Evolutionary conservation across 495 filamentous ascomycete genomes (phyloP), one percentile per base, ranked within the genome.

Genomic region (Achaetomiella virescens): DNA sequence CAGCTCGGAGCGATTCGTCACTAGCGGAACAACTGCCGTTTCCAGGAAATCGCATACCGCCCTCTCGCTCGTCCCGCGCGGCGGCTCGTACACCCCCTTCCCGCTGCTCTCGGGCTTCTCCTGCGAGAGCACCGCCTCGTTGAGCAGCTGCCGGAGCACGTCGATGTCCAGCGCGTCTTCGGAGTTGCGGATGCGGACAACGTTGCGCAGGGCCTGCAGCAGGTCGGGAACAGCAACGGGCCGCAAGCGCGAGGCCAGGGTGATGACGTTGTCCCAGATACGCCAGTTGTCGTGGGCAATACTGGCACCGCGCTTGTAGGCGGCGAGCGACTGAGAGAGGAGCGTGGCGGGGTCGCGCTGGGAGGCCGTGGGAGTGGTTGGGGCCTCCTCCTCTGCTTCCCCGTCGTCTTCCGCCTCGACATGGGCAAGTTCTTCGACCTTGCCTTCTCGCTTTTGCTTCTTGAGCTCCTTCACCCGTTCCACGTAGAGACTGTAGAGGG

Each of bases 221-320:
- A 95, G 75, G 38, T 96, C 89, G 1, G 75, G 68, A 66, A 87
- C 87, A 0, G 88, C 80, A 0, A 87, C 85, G 0, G 91, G 91
- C 0, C 78, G 77, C 15, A 91, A 75, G 9, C 89, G 86, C 5
- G 88, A 82, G 0, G 88, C 86, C 37, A 99, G 85, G 2, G 87
- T 89, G 45, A 97, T 79, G 14, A 96, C 81, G 64, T 99, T 99
- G 58, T 95, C 89, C 91, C 91, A 97, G 59, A 99, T 96, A 55
- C 89, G 82, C 78, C 83, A 87, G 71, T 90, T 88, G 55, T 87
- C 84, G 67, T 87, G 78, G 33, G 93, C 91, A 21, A 93, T 80
- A 14, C 78, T 74, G 2, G 89, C 89, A 35, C 91, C 93, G 50
- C 85, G 83, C 62, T 91, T 91, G 64, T 96, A 86, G 1, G 95